Percentiles rank a stretch among this genome's conserved stretches.
Evolutionary conservation across 257 asterid species (phyloP).

Genomic region (Solanum ossicruentum): DNA sequence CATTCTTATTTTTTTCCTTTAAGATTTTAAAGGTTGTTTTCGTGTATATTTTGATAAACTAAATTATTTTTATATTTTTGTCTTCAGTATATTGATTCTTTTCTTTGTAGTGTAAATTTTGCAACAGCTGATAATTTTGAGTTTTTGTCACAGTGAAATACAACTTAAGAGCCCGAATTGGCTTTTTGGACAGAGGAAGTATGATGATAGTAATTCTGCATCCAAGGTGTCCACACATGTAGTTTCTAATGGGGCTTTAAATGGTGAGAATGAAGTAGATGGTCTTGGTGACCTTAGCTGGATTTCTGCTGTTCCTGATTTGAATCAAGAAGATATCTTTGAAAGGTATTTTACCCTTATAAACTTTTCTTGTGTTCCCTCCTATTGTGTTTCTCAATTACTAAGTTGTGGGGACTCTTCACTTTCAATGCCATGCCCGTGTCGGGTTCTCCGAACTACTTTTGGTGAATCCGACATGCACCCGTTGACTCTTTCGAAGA

Average conservation of each 20-base stretch:
- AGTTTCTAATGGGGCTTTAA: constrained; percentile 28
- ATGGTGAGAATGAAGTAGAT: constrained; percentile 35
- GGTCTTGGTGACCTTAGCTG: constrained; percentile 50
- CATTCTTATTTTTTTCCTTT: background rate
- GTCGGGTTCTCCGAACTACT: too few species aligned
- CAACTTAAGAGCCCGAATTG: constrained; percentile 97
- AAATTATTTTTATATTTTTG: background rate
- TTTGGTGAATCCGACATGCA: too few species aligned
- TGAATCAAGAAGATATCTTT: constrained; percentile 76
- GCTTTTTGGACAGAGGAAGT: constrained; percentile 94
- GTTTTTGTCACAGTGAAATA: constrained; percentile 54
- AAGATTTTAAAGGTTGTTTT: background rate
- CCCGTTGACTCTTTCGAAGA: too few species aligned
- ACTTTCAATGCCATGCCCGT: too few species aligned
- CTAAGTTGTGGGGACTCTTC: too few species aligned
- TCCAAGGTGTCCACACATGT: constrained; percentile 37
- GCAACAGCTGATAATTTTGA: background rate
- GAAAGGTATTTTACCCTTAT: constrained; percentile 37
- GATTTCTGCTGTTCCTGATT: constrained; percentile 48
- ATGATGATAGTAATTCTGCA: constrained; percentile 46
- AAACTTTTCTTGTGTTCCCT: background rate
- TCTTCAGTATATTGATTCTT: background rate
- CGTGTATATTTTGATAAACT: background rate
- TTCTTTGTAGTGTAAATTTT: background rate
- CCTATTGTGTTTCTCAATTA: background rate